Evolutionary conservation across 163 green algal genomes (phyloP).

Genomic region (Chloroidium sp.): DNA sequence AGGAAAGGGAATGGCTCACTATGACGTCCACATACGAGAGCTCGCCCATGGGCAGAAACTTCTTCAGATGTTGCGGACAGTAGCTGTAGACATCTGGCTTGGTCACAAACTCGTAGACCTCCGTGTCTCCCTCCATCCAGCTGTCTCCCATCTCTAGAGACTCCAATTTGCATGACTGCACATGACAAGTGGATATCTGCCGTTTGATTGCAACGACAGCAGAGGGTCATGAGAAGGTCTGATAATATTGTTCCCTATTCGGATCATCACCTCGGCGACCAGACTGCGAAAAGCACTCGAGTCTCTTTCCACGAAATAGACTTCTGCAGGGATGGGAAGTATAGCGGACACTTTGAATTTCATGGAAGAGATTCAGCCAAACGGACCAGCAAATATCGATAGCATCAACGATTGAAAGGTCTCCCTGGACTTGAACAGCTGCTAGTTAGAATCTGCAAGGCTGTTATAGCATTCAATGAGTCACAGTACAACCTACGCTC

Average conservation of each 20-base stretch:
- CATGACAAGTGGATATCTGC: not conserved
- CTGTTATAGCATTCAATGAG: too few relatives aligned
- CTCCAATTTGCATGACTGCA: conserved; percentile 9
- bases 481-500: too few relatives aligned
- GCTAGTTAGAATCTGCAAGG: too few relatives aligned
- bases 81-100: conserved; percentile 18
- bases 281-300: conserved; percentile 12
- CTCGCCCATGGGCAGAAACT: conserved; percentile 1
- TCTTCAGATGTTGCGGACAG: conserved; percentile 12
- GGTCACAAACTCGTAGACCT: conserved; percentile 19
- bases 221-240: too few relatives aligned
- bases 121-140: conserved; percentile 7
- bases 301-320: conserved; percentile 17
- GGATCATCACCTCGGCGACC: conserved; percentile 8
- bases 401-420: too few relatives aligned
- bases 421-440: too few relatives aligned
- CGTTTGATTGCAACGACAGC: not conserved
- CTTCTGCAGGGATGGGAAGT: conserved; percentile 10
- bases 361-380: too few relatives aligned
- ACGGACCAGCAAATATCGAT: not conserved
- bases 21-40: conserved; percentile 18
- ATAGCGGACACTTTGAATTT: conserved; percentile 17
- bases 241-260: too few relatives aligned
- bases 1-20: not conserved
- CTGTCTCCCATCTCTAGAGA: conserved; percentile 13